Evolutionary conservation across 2,329 filamentous ascomycete species (phyloP), one percentile per base, ranked within the genome.

Genomic region (Arachnopeziza araneosa): DNA sequence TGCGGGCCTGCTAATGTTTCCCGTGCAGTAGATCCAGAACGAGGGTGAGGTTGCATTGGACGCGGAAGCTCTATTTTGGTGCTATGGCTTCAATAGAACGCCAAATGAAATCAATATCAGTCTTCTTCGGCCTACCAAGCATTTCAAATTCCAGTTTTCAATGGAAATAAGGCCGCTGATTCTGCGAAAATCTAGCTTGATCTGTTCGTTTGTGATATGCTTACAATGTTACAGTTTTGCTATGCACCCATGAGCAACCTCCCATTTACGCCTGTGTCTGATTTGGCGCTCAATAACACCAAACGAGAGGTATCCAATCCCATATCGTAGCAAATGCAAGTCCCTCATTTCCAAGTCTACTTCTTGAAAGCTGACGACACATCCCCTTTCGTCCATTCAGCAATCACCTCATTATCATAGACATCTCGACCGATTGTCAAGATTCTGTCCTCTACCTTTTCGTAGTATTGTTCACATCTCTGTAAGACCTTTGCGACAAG

Each of bases 381-480:
- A 67, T 88, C 85, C 17, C 77, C 76, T 60, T 83, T 76, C n/a
- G 84, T 84, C 85, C 85, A 88, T 73, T 88, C 85, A 66, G 84
- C 86, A 64, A 84, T 70, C 50, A 86, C 79, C 68, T 87, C 85
- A 9, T 85, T 85, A 52, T 84, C 81, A 67, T 88, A 88, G 24
- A 87, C 81, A 66, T 84, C 81, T 23, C 83, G 81, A 52, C 82
- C 85, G 64, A 88, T 77, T 55, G 76, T 79, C 50, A 80, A 79
- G 66, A 88, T 83, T 55, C 85, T 77, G 68, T 80, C 76, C 72
- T 87, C 85, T 54, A 88, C 82, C 24, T 83, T 79, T 58, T 78
- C 78, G 69, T 88, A 88, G 68, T 84, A 88, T 61, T 72, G 76
- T 73, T 87, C 85, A 70, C 85, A 87, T 70, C 86, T 83, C 61